Conservation (phyloP, 192 early-diverging fungal species). For the Glomus cerebriforme region DNA sequence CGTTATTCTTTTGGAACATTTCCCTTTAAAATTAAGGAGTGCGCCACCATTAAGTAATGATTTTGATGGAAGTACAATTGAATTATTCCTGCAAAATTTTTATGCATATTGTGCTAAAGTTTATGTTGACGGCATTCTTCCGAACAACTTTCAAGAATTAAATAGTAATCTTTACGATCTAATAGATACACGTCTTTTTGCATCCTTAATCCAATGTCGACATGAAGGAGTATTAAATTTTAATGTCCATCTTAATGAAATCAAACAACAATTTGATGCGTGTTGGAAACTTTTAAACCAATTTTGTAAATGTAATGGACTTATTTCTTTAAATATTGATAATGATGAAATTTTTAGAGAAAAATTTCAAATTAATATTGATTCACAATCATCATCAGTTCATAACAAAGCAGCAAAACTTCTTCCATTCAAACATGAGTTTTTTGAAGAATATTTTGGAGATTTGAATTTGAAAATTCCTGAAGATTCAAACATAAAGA, state of each 20-base stretch:
- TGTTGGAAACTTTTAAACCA: background rate
- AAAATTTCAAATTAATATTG: background rate
- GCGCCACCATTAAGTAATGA: background rate
- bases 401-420: background rate
- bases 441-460: conserved; percentile 26
- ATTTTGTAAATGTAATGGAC: background rate
- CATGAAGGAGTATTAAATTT: background rate
- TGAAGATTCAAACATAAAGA: background rate
- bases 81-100: conserved; percentile 7
- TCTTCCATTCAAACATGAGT: conserved; percentile 17
- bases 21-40: conserved; percentile 24
- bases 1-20: conserved; percentile 20
- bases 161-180: conserved; percentile 31
- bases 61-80: too few relatives aligned
- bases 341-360: background rate
- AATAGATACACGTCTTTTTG: conserved; percentile 26
- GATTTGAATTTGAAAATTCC: conserved; percentile 3
- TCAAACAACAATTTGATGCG: conserved; percentile 14
- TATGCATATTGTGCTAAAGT: conserved; percentile 1
- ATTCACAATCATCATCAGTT: background rate
- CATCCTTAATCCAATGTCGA: background rate
- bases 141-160: background rate
- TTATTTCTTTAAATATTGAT: background rate
- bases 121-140: background rate
- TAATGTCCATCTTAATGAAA: background rate